A percentile compares a stretch with the other conserved stretches of the same genome.
phyloP scores from a whole-genome alignment of 2,329 filamentous ascomycete species.

The Ophiocordyceps camponoti-saundersi region DNA sequence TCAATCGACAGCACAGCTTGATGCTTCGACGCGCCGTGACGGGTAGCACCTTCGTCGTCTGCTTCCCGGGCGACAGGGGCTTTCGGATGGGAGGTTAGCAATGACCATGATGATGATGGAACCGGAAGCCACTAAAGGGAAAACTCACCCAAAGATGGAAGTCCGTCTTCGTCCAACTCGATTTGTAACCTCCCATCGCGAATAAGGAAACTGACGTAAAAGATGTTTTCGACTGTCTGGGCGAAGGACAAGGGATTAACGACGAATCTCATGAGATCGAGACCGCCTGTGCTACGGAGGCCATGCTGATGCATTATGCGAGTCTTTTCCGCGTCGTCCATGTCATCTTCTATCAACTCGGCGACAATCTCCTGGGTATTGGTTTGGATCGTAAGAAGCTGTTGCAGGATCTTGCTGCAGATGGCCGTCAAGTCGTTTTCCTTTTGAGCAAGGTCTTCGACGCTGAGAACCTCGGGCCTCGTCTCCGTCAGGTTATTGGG shows the following conservation, averaged over 20 bases:
- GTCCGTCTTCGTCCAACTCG: conserved; percentile 50
- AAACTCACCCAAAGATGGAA: conserved; percentile 66
- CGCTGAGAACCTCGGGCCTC: conserved; percentile 60
- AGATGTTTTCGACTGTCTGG: conserved; percentile 91
- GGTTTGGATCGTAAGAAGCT: conserved; percentile 33
- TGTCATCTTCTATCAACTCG: conserved; percentile 25
- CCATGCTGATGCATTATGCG: conserved; percentile 47
- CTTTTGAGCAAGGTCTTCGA: conserved; percentile 59
- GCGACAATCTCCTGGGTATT: conserved; percentile 28
- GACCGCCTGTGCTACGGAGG: conserved; percentile 50
- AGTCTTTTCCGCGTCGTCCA: conserved; percentile 25
- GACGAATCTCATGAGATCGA: conserved; percentile 72
- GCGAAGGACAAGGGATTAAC: conserved; percentile 83
- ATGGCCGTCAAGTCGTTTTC: conserved; percentile 65
- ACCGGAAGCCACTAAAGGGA: background rate
- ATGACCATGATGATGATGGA: background rate
- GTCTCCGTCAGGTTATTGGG: conserved; percentile 53
- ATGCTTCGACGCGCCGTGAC: conserved; percentile 46
- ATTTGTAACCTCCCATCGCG: conserved; percentile 67
- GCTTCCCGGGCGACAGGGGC: conserved; percentile 23
- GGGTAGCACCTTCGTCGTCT: conserved; percentile 25
- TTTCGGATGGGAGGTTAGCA: background rate
- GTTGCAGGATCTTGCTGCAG: conserved; percentile 55
- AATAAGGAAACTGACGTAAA: conserved; percentile 90
- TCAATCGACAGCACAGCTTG: conserved; percentile 85